A percentile compares a stretch with the other conserved stretches of the same genome.
Evolutionary conservation across 1,139 yeast species (phyloP).

Genomic region (Scheffersomyces lignicola): DNA sequence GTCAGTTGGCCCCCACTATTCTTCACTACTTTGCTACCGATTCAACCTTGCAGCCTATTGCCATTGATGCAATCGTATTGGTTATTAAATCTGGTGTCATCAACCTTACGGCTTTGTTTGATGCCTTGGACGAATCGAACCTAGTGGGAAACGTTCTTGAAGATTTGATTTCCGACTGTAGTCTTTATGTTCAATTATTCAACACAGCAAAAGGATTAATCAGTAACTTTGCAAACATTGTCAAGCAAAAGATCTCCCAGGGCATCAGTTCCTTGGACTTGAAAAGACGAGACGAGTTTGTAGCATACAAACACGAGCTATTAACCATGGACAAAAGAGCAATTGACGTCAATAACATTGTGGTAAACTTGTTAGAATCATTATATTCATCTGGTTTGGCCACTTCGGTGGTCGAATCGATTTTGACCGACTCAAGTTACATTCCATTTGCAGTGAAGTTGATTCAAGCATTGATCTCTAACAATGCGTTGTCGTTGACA

Average conservation of each 20-base stretch:
- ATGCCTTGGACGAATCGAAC: constrained; percentile 40
- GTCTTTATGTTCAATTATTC: constrained; percentile 38
- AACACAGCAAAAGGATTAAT: constrained; percentile 32
- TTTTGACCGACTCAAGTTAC: constrained; percentile 39
- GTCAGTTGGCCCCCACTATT: constrained; percentile 40
- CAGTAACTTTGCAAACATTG: constrained; percentile 27
- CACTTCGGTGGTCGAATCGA: constrained; percentile 38
- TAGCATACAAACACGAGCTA: constrained; percentile 9
- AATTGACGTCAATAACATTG: constrained; percentile 27
- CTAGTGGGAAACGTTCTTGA: constrained; percentile 37
- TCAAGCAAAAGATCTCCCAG: constrained; percentile 23
- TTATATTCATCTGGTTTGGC: constrained; percentile 46
- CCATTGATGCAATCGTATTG: constrained; percentile 30
- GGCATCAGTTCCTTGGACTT: constrained; percentile 19
- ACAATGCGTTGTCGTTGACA: constrained; percentile 29
- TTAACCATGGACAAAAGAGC: constrained; percentile 18
- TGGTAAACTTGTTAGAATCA: constrained; percentile 41
- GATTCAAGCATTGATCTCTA: constrained; percentile 29
- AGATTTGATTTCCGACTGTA: constrained; percentile 43
- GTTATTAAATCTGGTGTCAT: constrained; percentile 35
- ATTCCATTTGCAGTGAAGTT: constrained; percentile 40
- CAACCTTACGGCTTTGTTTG: constrained; percentile 33
- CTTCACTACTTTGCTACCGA: constrained; percentile 37
- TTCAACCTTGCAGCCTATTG: constrained; percentile 36
- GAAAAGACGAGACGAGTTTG: constrained; percentile 16